Evolutionary conservation across 495 filamentous ascomycete genomes (phyloP), one percentile per base, ranked within the genome.

Genomic region (Margaritispora aquatica): DNA sequence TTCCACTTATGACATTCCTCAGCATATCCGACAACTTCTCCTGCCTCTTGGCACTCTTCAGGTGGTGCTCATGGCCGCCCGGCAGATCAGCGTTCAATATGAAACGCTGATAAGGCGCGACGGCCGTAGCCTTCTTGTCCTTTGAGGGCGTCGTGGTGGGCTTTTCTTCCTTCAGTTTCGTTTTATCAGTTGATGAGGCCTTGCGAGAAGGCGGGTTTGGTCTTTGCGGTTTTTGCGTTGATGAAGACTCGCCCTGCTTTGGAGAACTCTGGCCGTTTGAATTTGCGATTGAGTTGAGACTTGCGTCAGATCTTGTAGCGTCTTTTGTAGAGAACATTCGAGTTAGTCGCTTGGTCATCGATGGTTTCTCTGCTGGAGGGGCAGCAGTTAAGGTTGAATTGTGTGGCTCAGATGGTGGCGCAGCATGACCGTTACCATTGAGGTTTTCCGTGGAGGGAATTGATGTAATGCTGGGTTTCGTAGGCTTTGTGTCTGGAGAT

Each of bases 11-110:
- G 69, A 96, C 82, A 61, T 88, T 84, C 60, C 91, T 87, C 63
- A 96, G 83, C 77, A 98, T 86, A 67, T 92, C 89, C n/a, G 88
- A 86, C 57, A 98, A 76, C 70, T 96, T 98, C 74, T 98, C 93
- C 71, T 98, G 93, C 50, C 94, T 82, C 69, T 90, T 90, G 52
- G 87, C 85, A 59, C 86, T 88, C 68, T 89, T 93, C 19, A 98
- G 82, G 63, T 90, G 80, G 69, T 98, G 94, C 59, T 88, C 84
- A 67, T 98, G 94, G 9, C 83, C 80, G 65, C 87, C 87, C 61
- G 63, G 71, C 5, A 69, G 68, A 23, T 75, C 70, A 29, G 71
- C 56, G 38, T 69, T 69, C 29, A 72, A 19, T 29, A 74, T 68
- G 62, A 75, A 83, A 61, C 80, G 78, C 54, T 75, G 60, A 0